Evolutionary conservation across 129 eudicot genomes (phyloP).

Genomic region (Dittrichia graveolens): DNA sequence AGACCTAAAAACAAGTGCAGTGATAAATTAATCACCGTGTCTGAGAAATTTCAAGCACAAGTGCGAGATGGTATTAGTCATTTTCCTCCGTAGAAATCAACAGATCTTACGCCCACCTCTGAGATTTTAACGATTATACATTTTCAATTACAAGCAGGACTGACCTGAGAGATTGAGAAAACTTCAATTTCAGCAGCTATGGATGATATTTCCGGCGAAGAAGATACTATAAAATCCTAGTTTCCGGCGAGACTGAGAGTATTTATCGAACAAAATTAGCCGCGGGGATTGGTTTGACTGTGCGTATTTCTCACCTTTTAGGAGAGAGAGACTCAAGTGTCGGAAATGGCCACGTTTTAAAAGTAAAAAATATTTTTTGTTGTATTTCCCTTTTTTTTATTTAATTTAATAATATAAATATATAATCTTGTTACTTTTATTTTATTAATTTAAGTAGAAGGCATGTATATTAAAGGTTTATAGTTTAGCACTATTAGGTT

Average conservation of each 20-base stretch:
- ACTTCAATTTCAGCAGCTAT: constrained; percentile 26
- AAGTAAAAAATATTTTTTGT: background rate
- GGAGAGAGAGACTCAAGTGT: constrained; percentile 8
- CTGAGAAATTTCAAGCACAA: background rate
- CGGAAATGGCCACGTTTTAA: constrained; percentile 16
- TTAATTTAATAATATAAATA: too few relatives aligned
- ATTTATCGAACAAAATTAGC: constrained; percentile 12
- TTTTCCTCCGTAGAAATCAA: background rate
- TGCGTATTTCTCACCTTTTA: constrained; percentile 9
- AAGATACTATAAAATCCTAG: constrained; percentile 1
- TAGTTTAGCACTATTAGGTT: too few relatives aligned
- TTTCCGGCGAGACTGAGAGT: constrained; percentile 22
- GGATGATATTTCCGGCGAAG: constrained; percentile 27
- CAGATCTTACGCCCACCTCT: constrained; percentile 28
- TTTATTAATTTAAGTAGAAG: too few relatives aligned
- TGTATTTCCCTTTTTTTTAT: background rate
- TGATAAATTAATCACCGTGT: background rate
- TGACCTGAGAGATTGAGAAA: background rate
- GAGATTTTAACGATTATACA: constrained; percentile 20
- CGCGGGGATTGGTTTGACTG: constrained; percentile 18
- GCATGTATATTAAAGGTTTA: too few relatives aligned
- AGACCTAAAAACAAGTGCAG: constrained; percentile 5
- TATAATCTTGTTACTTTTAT: too few relatives aligned
- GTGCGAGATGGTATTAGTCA: too few relatives aligned
- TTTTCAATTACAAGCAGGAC: background rate